Evolutionary conservation across 208 protist genomes (phyloP), one percentile per base, ranked within the genome.

Genomic region (Trypanosoma lewisi): DNA sequence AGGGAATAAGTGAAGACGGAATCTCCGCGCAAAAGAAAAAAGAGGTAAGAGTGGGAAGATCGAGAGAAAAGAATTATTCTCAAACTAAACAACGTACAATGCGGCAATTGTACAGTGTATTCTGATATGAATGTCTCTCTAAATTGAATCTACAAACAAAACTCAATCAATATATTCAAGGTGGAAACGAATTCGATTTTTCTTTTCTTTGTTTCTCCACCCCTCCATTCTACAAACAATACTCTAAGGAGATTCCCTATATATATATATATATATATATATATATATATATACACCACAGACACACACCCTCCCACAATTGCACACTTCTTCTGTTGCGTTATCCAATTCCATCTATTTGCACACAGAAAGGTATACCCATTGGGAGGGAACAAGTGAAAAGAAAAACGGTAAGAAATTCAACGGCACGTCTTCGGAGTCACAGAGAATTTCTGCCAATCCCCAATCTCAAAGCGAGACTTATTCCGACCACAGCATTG

Each of bases 11-110:
- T 8, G 12, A 16, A 16, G 44, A 49, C 9, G 31, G 27, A 63
- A 63, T 21, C 1, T 63, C 53, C 27, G 19, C 51, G 54, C 19
- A 67, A 42, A 74, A 41, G 67, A 68, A 58, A 64, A 70, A 23
- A 63, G 19, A 34, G 45, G 19, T n/a, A 54, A 51, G 58, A 41
- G 42, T 11, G 33, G 28, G 16, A 51, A 67, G 54, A 71, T 50
- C 34, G 49, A 21, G 53, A 68, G 33, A 78, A 31, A 33, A 58
- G 27, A 50, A 27, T 16, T 37, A 52, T 23, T 41, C 44, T 12
- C n/a, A 50, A 28, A 11, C 3, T 4, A 19, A 4, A 8, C 19
- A 17, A 44, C 19, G 6, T 44, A 44, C 2, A 44, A 44, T 14
- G 2, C 11, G 2, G 19, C 39, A 44, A 44, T 44, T 44, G 11